Evolutionary conservation across 228 moss, liverwort and hornwort species (phyloP), one percentile per base, ranked within the genome.

Genomic region (Sphagnum fallax): DNA sequence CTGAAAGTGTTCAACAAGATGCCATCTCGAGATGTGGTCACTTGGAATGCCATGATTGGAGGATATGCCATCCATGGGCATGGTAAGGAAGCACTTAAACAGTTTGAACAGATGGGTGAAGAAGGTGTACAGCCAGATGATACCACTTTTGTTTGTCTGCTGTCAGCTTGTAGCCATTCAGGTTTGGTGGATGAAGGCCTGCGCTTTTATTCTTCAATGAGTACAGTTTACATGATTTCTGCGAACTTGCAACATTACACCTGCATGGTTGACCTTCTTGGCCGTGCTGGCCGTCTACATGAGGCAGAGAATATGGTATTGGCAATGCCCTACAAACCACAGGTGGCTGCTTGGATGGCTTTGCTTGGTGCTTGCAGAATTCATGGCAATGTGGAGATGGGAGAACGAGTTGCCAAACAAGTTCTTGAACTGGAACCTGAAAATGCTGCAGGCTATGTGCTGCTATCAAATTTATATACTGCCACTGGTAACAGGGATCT

Each of bases 131-230:
- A 70, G 49, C 86, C 86, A 59, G 78, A 83, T 61, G 80, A 75
- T 60, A 75, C 78, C 48, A 83, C 83, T 52, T 80, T 76, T 7
- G 80, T 78, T 0, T 77, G 80, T 63, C 18, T 86, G 49, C 82
- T 86, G 67, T 83, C 86, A 70, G 86, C 83, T 14, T 86, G 86
- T 67, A 83, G 75, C 80, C 83, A 86, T 48, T 72, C 75, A 10
- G 70, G 70, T 8, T 50, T 86, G 53, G 80, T 82, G 14, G 69
- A 78, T 50, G 78, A 86, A 72, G 86, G 80, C 15, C 50, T 16
- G 8, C 63, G 16, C 52, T 59, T 50, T 16, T 80, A 78, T 50
- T 66, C 65, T 16, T 65, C 53, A 3, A 80, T 86, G 83, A 77
- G 76, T 64, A 61, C 52, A 12, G 65, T 52, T 49, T 65, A 80